Conservation (phyloP, 495 filamentous ascomycete species). For the Trichoderma reesei region DNA sequence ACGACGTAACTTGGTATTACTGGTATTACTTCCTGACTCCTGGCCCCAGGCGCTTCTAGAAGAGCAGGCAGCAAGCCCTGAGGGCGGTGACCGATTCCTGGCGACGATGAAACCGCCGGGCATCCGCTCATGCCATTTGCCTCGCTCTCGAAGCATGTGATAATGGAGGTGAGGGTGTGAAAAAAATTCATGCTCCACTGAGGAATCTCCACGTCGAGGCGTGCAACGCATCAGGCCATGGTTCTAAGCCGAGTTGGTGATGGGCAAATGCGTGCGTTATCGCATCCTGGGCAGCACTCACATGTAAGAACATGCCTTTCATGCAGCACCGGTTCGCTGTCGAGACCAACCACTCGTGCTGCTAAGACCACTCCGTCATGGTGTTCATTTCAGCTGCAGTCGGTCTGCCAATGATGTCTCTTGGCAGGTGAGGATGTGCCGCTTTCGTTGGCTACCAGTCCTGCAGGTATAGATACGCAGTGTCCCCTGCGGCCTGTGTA, state of each 20-base stretch:
- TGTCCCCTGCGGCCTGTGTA: too few species aligned
- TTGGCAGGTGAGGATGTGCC: not conserved
- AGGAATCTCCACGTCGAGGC: not conserved
- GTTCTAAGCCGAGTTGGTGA: not conserved
- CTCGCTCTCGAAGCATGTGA: slow-evolving; percentile 10
- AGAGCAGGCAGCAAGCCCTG: too few species aligned
- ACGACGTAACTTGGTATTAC: not conserved
- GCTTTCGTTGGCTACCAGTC: not conserved
- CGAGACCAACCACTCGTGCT: not conserved
- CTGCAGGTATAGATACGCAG: too few species aligned
- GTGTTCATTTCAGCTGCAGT: not conserved
- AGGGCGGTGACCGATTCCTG: not conserved
- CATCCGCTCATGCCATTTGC: not conserved
- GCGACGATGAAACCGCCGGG: not conserved
- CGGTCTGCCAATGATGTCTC: not conserved
- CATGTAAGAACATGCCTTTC: not conserved
- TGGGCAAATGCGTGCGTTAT: not conserved
- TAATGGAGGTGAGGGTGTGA: not conserved
- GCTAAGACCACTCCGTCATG: not conserved
- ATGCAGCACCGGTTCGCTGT: not conserved
- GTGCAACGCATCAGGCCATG: not conserved
- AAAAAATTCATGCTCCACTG: slow-evolving; percentile 8
- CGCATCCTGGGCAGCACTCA: not conserved
- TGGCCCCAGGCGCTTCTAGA: not conserved
- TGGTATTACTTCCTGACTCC: too few species aligned